Conservation (phyloP, 1,284 basidiomycete genomes). For the Rhodofomes roseus region DNA sequence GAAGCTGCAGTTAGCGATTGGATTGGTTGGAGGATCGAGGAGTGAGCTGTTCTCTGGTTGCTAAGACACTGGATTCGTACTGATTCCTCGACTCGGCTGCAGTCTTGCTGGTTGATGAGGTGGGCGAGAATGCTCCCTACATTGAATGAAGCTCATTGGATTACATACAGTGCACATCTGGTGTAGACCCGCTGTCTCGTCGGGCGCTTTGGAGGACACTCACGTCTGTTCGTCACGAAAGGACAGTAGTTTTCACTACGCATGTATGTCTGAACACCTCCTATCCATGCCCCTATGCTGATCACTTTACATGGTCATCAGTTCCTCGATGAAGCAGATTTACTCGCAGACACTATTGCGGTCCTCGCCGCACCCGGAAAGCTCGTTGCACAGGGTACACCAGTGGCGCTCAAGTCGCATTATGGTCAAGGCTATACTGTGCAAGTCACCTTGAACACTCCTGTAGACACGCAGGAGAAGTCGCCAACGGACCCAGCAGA, state of each 20-base stretch:
- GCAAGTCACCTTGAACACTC: conserved; percentile 42
- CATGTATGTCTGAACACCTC: conserved; percentile 40
- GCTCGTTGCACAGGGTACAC: conserved; percentile 68
- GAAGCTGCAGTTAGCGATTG: conserved; percentile 77
- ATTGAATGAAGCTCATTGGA: background rate
- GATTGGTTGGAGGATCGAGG: conserved; percentile 70
- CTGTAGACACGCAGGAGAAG: conserved; percentile 24
- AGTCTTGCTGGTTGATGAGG: conserved; percentile 74
- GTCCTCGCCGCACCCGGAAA: conserved; percentile 75
- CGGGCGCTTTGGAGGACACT: conserved; percentile 76
- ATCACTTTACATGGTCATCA: conserved; percentile 20
- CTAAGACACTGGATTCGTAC: background rate
- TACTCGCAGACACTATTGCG: conserved; percentile 73
- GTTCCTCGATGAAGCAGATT: conserved; percentile 80
- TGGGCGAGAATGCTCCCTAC: conserved; percentile 10
- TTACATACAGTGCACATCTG: conserved; percentile 66
- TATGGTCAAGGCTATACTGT: conserved; percentile 72
- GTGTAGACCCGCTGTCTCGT: conserved; percentile 76
- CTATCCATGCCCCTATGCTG: conserved; percentile 6
- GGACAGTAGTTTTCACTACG: conserved; percentile 68
- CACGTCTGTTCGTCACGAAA: conserved; percentile 58
- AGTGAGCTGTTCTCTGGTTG: conserved; percentile 35
- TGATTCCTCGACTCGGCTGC: conserved; percentile 1
- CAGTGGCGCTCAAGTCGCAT: conserved; percentile 68
- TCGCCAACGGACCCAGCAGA: conserved; percentile 23